Conservation (phyloP, 352 stramenopile genomes). For the Pythium biforme region DNA sequence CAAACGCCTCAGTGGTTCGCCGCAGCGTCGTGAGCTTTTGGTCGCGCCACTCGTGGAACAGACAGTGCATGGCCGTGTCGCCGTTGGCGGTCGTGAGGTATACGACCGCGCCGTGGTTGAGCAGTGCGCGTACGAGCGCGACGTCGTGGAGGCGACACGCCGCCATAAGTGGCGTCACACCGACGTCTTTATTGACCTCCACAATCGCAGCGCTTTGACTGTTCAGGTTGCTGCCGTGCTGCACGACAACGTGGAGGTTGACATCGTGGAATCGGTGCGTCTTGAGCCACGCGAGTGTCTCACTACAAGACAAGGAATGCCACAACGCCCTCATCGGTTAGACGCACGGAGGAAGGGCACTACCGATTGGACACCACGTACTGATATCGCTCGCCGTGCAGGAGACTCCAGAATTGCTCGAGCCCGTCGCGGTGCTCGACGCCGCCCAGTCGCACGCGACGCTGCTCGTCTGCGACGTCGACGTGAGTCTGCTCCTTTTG, state of each 20-base stretch:
- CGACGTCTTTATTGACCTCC: constrained; percentile 32
- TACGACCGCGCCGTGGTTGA: constrained; percentile 50
- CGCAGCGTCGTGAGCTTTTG: constrained; percentile 29
- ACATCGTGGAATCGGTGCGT: constrained; percentile 64
- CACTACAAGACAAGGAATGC: constrained; percentile 28
- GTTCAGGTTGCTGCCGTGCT: not conserved
- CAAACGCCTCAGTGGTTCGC: constrained; percentile 27
- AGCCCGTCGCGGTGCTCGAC: constrained; percentile 43
- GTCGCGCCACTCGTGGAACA: constrained; percentile 48
- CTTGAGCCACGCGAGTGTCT: constrained; percentile 60
- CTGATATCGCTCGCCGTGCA: constrained; percentile 41
- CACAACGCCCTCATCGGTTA: too few relatives aligned
- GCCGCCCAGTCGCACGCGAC: constrained; percentile 34
- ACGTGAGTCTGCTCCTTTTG: constrained; percentile 34
- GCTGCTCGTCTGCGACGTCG: constrained; percentile 26
- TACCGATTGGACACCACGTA: not conserved
- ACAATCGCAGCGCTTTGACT: not conserved
- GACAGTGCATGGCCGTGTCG: constrained; percentile 63
- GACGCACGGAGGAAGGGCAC: not conserved
- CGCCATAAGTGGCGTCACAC: constrained; percentile 67
- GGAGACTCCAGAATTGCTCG: constrained; percentile 59
- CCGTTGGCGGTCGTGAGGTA: constrained; percentile 61
- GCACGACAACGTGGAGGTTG: constrained; percentile 50
- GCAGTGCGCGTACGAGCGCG: constrained; percentile 44
- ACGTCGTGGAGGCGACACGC: constrained; percentile 51